A percentile compares a stretch with the other conserved stretches of the same genome.
Conservation (phyloP, 331 rosid genomes). For the Quercus phellos region DNA sequence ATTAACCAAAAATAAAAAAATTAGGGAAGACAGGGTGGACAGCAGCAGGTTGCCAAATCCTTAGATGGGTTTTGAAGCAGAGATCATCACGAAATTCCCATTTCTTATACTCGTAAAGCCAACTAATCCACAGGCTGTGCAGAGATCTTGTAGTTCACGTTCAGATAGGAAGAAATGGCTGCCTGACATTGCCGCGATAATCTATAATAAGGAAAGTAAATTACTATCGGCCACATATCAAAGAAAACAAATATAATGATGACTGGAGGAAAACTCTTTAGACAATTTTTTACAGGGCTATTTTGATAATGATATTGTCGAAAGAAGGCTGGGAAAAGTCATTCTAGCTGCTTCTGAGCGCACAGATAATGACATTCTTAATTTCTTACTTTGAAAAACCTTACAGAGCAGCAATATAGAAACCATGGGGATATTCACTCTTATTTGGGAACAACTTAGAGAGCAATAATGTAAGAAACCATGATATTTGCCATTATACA, state of each 20-base stretch:
- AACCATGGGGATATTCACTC: not conserved
- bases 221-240: slow-evolving; percentile 11
- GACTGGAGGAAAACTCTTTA: not conserved
- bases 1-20: not conserved
- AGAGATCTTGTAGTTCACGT: slow-evolving; percentile 74
- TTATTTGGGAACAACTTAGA: not conserved
- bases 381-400: too few relatives aligned
- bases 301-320: too few relatives aligned
- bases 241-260: not conserved
- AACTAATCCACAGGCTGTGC: slow-evolving; percentile 72
- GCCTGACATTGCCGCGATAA: slow-evolving; percentile 46
- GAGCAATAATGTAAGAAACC: not conserved
- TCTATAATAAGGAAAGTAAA: slow-evolving; percentile 30
- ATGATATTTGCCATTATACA: not conserved
- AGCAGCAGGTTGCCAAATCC: slow-evolving; percentile 22
- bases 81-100: slow-evolving; percentile 68
- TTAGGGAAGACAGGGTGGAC: not conserved
- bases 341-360: not conserved
- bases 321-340: not conserved
- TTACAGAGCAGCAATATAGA: too few relatives aligned
- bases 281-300: too few relatives aligned
- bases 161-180: slow-evolving; percentile 47
- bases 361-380: too few relatives aligned
- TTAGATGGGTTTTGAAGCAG: slow-evolving; percentile 66
- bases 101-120: slow-evolving; percentile 56